Conservation (phyloP, 139 green algal species). For the Chlorella vulgaris region DNA sequence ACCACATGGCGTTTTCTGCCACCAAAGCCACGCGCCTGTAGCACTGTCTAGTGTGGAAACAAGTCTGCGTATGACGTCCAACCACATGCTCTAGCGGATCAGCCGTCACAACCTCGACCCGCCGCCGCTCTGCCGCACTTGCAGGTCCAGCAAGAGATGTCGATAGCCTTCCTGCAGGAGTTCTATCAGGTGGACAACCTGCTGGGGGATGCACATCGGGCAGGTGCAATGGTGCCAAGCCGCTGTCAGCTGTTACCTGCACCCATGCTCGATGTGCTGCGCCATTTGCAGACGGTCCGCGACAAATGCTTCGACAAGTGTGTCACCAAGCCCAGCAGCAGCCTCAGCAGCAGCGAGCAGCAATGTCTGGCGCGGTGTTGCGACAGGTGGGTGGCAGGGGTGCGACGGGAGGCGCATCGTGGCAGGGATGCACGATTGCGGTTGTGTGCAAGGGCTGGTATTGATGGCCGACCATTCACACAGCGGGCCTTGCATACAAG, state of each 20-base stretch:
- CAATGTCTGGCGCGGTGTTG: constrained; percentile 88
- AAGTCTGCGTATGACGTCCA: no score
- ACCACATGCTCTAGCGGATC: no score
- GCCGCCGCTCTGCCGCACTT: background rate
- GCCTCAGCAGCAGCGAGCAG: constrained; percentile 87
- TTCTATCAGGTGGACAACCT: constrained; percentile 58
- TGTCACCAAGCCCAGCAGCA: constrained; percentile 82
- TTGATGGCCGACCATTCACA: no score
- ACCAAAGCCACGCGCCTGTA: no score
- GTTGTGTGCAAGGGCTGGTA: background rate
- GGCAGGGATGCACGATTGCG: no score
- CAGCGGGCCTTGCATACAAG: no score
- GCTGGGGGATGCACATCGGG: no score
- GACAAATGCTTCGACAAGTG: constrained; percentile 97
- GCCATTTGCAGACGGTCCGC: constrained; percentile 78
- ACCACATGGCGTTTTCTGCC: background rate
- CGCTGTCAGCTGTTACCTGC: no score
- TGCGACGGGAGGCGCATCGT: no score
- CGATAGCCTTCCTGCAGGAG: constrained; percentile 41
- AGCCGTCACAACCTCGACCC: background rate
- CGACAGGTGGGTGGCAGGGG: constrained; percentile 88
- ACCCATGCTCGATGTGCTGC: background rate
- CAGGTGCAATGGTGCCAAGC: no score
- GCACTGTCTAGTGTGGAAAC: no score
- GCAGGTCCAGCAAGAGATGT: constrained; percentile 50